Evolutionary conservation across 208 protist genomes (phyloP).

Genomic region (Phytomonas sp.): DNA sequence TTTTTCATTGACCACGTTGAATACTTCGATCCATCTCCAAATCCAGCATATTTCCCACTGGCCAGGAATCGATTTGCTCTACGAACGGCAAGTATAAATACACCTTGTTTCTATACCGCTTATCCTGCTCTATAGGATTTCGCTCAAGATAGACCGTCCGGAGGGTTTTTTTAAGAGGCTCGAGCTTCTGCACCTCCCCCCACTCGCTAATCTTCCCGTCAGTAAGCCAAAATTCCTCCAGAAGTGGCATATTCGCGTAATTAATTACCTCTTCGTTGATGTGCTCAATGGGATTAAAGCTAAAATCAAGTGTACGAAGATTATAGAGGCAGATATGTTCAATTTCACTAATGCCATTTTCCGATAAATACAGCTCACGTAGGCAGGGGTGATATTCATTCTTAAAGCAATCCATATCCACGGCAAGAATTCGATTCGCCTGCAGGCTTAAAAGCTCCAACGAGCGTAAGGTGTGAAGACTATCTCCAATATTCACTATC

Average conservation of each 20-base stretch:
- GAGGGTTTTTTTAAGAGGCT: constrained; percentile 42
- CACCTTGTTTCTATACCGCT: constrained; percentile 83
- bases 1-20: constrained; percentile 19
- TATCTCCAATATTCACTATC: constrained; percentile 55
- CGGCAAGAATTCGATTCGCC: constrained; percentile 72
- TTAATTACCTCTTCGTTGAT: constrained; percentile 68
- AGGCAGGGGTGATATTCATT: constrained; percentile 45
- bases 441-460: constrained; percentile 77
- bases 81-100: constrained; percentile 78
- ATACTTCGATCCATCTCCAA: constrained; percentile 71
- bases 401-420: constrained; percentile 60
- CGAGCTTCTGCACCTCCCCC: constrained; percentile 73
- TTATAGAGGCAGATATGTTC: constrained; percentile 50
- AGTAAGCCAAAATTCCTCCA: constrained; percentile 89
- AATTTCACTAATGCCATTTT: constrained; percentile 73
- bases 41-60: constrained; percentile 78
- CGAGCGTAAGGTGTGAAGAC: constrained; percentile 38
- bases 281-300: constrained; percentile 71
- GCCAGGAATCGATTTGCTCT: constrained; percentile 85
- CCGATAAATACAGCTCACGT: constrained; percentile 72
- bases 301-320: constrained; percentile 62
- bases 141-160: constrained; percentile 85
- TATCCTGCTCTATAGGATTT: constrained; percentile 86
- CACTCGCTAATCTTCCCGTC: constrained; percentile 78
- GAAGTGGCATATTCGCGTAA: constrained; percentile 46